Base-by-base conservation (phyloP, 2,329 filamentous ascomycete genomes). In the Calonectria honghensis region DNA sequence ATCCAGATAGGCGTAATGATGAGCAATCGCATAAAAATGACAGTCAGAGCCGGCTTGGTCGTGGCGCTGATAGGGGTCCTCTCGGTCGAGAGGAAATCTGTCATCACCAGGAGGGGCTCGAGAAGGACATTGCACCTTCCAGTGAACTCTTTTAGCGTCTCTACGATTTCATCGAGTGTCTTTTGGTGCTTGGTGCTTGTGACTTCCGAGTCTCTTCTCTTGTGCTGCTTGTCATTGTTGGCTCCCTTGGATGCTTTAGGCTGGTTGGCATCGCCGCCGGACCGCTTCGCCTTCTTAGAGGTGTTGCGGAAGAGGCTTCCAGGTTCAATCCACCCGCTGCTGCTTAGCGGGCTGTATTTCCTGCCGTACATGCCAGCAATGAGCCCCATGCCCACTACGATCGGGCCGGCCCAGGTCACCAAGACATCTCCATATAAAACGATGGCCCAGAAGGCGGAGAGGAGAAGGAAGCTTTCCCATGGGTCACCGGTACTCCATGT, bases 101-200 rank as follows among this genome's bases (percentile, higher is more conserved):
- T 98, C 83, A 98, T 89, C 77, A 94, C 93, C 57, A 98, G 89
- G 70, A 98, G 90, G 3, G 97, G 97, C 80, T 98, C 96, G 67
- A 98, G 90, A 24, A 99, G 88, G 68, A 98, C 94, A 84, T 98
- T 98, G 85, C 97, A 98, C 64, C 97, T 91, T 6, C 94, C 94
- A 0, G 96, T 98, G 79, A 99, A 95, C 78, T 96, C 93, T 83
- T 96, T 95, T 57, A 99, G 87, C 0, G 95, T 98, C 80, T 98
- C 96, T 72, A 99, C 94, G 75, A 99, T 99, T 86, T 99, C 97
- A 83, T 99, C 97, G 68, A 99, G 86, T 66, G 96, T 98, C 88
- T 98, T 98, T 81, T 98, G 95, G 80, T 97, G 95, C 74, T 94
- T 93, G 52, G 93, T 93, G 75, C 90, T 92, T 9, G 90, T 91